These are phyloP conservation scores for Rutstroemia sp. DNA, from an alignment of 2,329 filamentous ascomycete genomes.

Conservation along the genomic window DNA sequence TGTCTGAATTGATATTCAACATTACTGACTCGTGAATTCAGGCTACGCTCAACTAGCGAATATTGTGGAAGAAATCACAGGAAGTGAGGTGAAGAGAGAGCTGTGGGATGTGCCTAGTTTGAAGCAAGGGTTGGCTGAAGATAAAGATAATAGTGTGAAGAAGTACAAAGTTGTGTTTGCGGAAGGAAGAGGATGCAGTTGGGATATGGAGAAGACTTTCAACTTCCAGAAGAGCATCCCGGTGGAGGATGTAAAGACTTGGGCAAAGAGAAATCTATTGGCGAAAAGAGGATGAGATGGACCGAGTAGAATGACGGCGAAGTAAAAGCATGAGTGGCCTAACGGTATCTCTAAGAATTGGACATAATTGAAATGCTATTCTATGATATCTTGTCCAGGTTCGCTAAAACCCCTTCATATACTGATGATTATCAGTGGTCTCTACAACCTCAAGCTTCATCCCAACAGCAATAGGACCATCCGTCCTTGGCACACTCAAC, in stretches of 20 bases:
- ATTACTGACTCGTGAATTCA: too few species aligned
- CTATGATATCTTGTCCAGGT: neutral
- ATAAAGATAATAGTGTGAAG: conserved; percentile 38
- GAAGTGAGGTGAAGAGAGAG: conserved; percentile 34
- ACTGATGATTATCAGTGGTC: conserved; percentile 50
- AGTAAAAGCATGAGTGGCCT: too few species aligned
- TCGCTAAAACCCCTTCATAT: conserved; percentile 32
- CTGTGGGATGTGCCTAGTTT: neutral
- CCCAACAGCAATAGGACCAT: conserved; percentile 48
- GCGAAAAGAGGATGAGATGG: too few species aligned
- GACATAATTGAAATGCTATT: too few species aligned
- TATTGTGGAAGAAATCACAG: conserved; percentile 39
- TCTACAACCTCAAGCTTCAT: conserved; percentile 50
- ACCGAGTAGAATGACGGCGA: too few species aligned
- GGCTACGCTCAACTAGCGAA: conserved; percentile 46
- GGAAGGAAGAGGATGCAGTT: conserved; percentile 49
- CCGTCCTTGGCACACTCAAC: conserved; percentile 50
- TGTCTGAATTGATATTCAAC: too few species aligned
- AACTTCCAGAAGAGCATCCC: conserved; percentile 43
- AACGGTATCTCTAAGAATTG: too few species aligned
- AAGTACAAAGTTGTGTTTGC: conserved; percentile 59
- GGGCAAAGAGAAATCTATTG: neutral
- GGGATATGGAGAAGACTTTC: conserved; percentile 46
- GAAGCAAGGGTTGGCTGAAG: conserved; percentile 41
- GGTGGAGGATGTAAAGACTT: conserved; percentile 23